Conservation (phyloP, 1,284 basidiomycete genomes). For the Ganoderma multipileum region DNA sequence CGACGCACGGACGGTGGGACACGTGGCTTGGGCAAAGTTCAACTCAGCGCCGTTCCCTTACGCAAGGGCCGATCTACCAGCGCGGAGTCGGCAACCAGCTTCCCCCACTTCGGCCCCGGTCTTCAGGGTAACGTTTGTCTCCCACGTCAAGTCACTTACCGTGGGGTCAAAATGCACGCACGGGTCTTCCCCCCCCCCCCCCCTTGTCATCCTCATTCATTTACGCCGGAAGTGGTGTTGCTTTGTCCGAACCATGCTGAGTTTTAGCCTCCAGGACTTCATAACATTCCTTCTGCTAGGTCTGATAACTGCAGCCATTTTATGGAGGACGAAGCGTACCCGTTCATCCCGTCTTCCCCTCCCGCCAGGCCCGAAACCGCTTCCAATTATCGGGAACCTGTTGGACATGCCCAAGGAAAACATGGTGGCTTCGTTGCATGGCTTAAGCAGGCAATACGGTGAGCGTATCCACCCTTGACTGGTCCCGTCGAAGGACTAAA, state of each 20-base stretch:
- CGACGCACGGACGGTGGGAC: neutral
- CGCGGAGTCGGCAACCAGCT: neutral
- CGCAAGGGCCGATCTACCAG: neutral
- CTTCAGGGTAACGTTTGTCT: neutral
- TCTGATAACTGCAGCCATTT: neutral
- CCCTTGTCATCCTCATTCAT: neutral
- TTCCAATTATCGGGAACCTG: constrained; percentile 24
- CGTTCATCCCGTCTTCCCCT: constrained; percentile 8
- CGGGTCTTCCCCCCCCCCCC: neutral
- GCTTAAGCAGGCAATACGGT: constrained; percentile 22
- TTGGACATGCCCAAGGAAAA: constrained; percentile 20
- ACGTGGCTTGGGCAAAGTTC: constrained; percentile 3
- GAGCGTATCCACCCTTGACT: neutral
- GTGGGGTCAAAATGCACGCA: neutral
- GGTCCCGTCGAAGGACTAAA: neutral
- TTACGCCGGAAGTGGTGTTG: neutral
- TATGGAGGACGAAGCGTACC: neutral
- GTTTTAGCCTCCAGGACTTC: neutral
- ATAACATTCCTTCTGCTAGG: neutral
- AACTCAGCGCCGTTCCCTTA: neutral
- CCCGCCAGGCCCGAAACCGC: constrained; percentile 20
- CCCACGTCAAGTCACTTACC: neutral
- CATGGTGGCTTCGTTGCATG: neutral
- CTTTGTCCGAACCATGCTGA: neutral
- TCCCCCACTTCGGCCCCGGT: neutral